phyloP scores from a whole-genome alignment of 352 stramenopile species.

The Pythium vanterpoolii region DNA sequence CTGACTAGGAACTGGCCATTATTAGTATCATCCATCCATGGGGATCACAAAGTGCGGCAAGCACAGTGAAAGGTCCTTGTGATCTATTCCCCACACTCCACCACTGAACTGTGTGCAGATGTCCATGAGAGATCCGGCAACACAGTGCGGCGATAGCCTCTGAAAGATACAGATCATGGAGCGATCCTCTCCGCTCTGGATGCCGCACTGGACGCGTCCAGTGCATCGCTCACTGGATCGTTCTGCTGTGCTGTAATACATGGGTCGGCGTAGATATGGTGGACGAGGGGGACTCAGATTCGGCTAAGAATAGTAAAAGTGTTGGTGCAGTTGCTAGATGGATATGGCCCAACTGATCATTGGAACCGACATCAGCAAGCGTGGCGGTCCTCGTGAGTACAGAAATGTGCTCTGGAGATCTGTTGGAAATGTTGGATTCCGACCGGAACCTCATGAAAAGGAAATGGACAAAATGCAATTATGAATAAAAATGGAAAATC shows the following conservation, averaged over 20 bases:
- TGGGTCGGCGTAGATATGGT: no score
- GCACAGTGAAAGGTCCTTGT: no score
- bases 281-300: neutral
- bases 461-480: neutral
- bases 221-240: neutral
- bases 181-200: neutral
- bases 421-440: no score
- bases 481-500: neutral
- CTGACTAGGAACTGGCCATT: slow-evolving; percentile 13
- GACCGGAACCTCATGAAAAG: no score
- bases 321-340: no score
- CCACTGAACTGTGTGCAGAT: neutral
- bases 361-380: neutral
- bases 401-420: neutral
- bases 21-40: neutral
- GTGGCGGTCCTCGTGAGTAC: no score
- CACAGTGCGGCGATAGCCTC: neutral
- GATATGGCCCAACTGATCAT: neutral
- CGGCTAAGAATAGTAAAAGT: neutral
- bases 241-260: neutral
- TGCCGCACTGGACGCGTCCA: neutral
- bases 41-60: neutral
- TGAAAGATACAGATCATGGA: neutral
- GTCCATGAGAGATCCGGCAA: neutral
- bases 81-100: neutral